Base-by-base conservation (phyloP, 2,329 filamentous ascomycete genomes). In the Aspergillus pseudoviridinutans region DNA sequence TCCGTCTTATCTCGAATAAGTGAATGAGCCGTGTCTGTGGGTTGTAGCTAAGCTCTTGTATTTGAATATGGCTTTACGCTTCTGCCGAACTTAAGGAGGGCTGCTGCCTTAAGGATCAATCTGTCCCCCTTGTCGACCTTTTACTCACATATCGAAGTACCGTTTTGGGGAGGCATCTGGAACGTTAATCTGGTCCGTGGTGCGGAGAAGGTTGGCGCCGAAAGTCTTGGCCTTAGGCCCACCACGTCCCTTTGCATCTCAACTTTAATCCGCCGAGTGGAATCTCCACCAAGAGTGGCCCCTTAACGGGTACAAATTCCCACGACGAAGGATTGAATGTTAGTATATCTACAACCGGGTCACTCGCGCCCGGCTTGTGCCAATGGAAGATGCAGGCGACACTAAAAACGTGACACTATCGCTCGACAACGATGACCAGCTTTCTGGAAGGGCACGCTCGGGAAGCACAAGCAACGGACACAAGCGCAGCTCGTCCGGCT, bases 401-500 rank as follows among this genome's bases (percentile, higher is more conserved):
- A 59, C 54, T 49, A 66, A 57, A 60, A 61, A 61, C 55, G 64
- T 62, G 62, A 64, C 62, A 63, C 64, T 68, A 64, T 63, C 66
- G 59, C 54, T 63, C 53, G 63, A 63, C 59, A 58, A 67, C 58
- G 58, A 66, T 55, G 59, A 60, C 46, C 56, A 56, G 58, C 60
- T 61, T 57, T 56, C 68, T 42, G 67, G 64, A 56, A 68, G 70
- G 53, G 51, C 66, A 46, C 73, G 69, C 56, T 70, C 72, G 14
- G 66, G 67, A 64, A 71, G 62, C 67, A 60, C 71, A 68, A 67
- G 62, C 64, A 71, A 63, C 61, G 66, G 70, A 54, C 78, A 84
- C 71, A 79, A 77, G 68, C 79, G 84, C 69, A 85, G 76, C 65
- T 74, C 83, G 52, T 88, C 86, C 27, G 85, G 85, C 35, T 84